phyloP scores from a whole-genome alignment of 2,329 filamentous ascomycete genomes.

The Neofusicoccum ribis region DNA sequence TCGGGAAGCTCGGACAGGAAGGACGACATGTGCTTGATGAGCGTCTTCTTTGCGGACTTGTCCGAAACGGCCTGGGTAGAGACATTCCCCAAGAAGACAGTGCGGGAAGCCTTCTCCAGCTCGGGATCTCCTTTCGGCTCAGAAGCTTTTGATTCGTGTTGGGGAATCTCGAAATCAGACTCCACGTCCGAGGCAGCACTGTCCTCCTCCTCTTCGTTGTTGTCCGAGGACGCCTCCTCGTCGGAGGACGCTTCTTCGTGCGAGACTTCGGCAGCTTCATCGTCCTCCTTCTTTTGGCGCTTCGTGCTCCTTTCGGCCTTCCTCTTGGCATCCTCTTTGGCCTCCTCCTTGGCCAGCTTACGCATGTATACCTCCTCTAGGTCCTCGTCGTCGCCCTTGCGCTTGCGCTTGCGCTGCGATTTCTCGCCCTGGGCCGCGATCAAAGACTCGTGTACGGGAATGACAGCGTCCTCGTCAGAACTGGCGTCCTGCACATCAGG shows the following conservation, averaged over 20 bases:
- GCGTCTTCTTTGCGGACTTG: constrained; percentile 74
- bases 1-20: constrained; percentile 59
- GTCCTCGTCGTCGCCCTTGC: constrained; percentile 64
- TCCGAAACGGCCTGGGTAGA: constrained; percentile 79
- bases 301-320: constrained; percentile 37
- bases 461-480: constrained; percentile 22
- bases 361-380: constrained; percentile 70
- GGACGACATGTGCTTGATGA: constrained; percentile 76
- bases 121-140: constrained; percentile 53
- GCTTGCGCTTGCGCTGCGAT: constrained; percentile 40
- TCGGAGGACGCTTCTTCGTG: constrained; percentile 11
- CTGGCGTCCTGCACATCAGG: constrained; percentile 23
- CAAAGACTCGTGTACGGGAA: constrained; percentile 33
- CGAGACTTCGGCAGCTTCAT: constrained; percentile 22
- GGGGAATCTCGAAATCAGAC: constrained; percentile 54
- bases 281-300: constrained; percentile 38
- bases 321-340: constrained; percentile 35
- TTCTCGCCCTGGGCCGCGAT: constrained; percentile 24
- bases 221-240: not conserved
- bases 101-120: constrained; percentile 82
- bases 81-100: constrained; percentile 91
- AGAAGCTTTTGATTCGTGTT: constrained; percentile 51
- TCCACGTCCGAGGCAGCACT: constrained; percentile 41
- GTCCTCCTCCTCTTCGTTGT: constrained; percentile 1
- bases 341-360: constrained; percentile 56